Conservation (phyloP, 2,329 filamentous ascomycete species). For the Verticillium albo-atrum region DNA sequence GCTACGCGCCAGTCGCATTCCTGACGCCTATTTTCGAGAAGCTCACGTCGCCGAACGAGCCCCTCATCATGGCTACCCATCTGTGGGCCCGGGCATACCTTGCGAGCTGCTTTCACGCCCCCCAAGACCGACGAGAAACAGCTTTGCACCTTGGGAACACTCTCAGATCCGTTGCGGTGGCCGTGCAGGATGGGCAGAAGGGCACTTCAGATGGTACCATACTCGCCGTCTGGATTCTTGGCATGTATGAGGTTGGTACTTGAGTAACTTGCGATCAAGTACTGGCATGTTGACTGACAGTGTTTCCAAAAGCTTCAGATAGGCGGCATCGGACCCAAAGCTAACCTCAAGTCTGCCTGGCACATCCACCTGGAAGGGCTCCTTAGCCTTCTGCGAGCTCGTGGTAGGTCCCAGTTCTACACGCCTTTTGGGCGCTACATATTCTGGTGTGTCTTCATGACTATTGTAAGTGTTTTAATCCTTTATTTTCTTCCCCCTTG, state of each 20-base stretch:
- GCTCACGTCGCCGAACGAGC: conserved; percentile 18
- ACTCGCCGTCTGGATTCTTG: conserved; percentile 33
- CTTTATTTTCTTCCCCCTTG: too few species aligned
- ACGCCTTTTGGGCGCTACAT: conserved; percentile 19
- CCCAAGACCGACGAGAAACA: conserved; percentile 25
- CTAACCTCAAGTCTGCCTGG: conserved; percentile 25
- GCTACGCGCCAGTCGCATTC: conserved; percentile 30
- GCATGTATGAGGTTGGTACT: conserved; percentile 31
- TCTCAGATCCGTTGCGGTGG: conserved; percentile 30
- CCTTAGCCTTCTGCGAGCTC: conserved; percentile 28
- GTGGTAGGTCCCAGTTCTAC: conserved; percentile 21
- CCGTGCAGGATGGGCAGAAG: conserved; percentile 22
- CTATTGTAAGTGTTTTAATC: conserved; percentile 25
- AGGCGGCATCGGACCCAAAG: conserved; percentile 24
- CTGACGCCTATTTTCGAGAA: conserved; percentile 22
- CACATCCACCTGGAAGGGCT: conserved; percentile 30
- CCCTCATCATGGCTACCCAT: conserved; percentile 33
- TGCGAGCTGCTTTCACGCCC: conserved; percentile 28
- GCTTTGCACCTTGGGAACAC: conserved; percentile 30
- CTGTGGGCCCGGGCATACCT: conserved; percentile 35
- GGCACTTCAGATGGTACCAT: conserved; percentile 27
- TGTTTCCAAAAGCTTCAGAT: conserved; percentile 24
- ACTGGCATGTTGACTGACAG: background rate
- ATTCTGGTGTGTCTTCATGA: conserved; percentile 33
- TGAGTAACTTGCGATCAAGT: background rate